These are phyloP conservation scores for Colletotrichum sp. DNA, from an alignment of 2,329 filamentous ascomycete species.

Conservation along the genomic window DNA sequence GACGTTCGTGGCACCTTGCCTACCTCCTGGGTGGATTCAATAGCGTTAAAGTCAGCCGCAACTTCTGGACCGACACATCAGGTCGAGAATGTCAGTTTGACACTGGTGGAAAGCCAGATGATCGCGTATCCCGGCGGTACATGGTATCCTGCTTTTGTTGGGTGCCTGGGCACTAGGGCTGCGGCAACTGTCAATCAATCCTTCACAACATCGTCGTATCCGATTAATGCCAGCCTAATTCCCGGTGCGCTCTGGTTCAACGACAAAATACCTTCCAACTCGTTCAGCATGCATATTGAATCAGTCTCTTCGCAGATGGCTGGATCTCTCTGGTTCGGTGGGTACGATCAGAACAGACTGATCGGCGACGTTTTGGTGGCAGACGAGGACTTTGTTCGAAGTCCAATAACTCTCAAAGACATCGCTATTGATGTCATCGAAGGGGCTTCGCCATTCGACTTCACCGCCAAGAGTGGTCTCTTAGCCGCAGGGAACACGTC, in stretches of 20 bases:
- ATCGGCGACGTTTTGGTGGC: constrained; percentile 33
- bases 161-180: constrained; percentile 34
- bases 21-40: not conserved
- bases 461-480: constrained; percentile 31
- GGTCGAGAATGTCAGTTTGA: constrained; percentile 29
- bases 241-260: constrained; percentile 30
- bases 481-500: constrained; percentile 29
- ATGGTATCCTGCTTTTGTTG: constrained; percentile 33
- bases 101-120: constrained; percentile 28
- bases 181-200: constrained; percentile 28
- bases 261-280: constrained; percentile 38
- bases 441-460: constrained; percentile 43
- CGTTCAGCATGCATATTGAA: constrained; percentile 47
- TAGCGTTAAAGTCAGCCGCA: not conserved
- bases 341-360: constrained; percentile 45
- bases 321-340: constrained; percentile 43
- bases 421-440: constrained; percentile 42
- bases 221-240: constrained; percentile 33
- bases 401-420: constrained; percentile 38
- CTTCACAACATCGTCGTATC: constrained; percentile 23
- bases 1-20: not conserved
- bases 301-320: constrained; percentile 33
- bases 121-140: constrained; percentile 31
- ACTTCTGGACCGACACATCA: not conserved
- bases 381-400: constrained; percentile 19